Evolutionary conservation across 352 stramenopile genomes (phyloP).

Genomic region (Globisporangium cederbergense): DNA sequence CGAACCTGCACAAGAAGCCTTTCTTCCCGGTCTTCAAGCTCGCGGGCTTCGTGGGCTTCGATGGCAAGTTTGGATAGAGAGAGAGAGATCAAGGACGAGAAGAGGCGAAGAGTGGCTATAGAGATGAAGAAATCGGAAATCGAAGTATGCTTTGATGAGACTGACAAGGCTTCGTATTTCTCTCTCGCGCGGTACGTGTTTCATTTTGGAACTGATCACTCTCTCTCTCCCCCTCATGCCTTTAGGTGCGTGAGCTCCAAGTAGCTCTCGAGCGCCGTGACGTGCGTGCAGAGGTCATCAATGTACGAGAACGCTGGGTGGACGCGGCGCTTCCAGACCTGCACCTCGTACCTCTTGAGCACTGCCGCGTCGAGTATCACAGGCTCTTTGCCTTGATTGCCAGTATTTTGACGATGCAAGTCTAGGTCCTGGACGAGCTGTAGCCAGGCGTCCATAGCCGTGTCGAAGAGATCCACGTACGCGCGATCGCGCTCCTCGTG

Average conservation of each 20-base stretch:
- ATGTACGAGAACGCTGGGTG: constrained; percentile 39
- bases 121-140: not conserved
- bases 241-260: constrained; percentile 54
- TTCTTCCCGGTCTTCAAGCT: constrained; percentile 97
- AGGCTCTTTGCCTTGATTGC: not conserved
- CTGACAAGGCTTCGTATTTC: constrained; percentile 1
- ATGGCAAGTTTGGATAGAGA: constrained; percentile 91
- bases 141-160: not conserved
- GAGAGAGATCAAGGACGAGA: not conserved
- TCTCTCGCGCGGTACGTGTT: no score
- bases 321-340: constrained; percentile 67
- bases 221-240: constrained; percentile 20
- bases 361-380: constrained; percentile 18
- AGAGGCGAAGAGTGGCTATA: constrained; percentile 1
- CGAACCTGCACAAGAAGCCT: constrained; percentile 89
- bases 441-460: constrained; percentile 58
- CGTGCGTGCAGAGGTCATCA: constrained; percentile 64
- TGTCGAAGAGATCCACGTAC: constrained; percentile 61
- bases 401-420: constrained; percentile 10
- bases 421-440: constrained; percentile 50
- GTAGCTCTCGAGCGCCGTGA: constrained; percentile 53
- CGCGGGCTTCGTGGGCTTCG: constrained; percentile 95
- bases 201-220: not conserved
- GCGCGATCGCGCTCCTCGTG: constrained; percentile 26
- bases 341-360: constrained; percentile 55